phyloP scores from a whole-genome alignment of 1,139 yeast species.

The Eremothecium sinecaudum region DNA sequence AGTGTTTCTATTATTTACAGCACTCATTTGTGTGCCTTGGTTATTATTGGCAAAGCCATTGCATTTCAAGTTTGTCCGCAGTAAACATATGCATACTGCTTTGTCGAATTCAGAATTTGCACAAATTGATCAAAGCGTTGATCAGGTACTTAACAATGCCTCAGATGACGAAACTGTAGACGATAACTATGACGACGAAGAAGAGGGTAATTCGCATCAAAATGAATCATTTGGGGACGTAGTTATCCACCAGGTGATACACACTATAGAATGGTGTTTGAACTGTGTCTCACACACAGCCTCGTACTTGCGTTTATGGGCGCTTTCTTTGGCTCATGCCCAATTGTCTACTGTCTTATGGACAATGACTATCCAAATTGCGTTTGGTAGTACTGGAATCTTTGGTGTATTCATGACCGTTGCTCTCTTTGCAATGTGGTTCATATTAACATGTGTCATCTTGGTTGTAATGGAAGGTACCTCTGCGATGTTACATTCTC shows the following conservation, averaged over 20 bases:
- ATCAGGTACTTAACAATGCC: slow-evolving; percentile 20
- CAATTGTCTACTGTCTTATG: slow-evolving; percentile 91
- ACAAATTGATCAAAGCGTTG: slow-evolving; percentile 15
- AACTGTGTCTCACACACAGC: slow-evolving; percentile 98
- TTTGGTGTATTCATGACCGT: slow-evolving; percentile 67
- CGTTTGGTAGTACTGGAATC: slow-evolving; percentile 67
- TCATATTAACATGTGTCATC: slow-evolving; percentile 77
- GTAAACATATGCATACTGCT: slow-evolving; percentile 28
- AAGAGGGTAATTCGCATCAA: slow-evolving; percentile 41
- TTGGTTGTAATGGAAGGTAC: slow-evolving; percentile 98
- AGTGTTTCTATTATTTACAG: slow-evolving; percentile 59
- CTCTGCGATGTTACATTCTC: slow-evolving; percentile 94
- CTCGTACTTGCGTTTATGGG: slow-evolving; percentile 93
- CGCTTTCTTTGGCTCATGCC: slow-evolving; percentile 92
- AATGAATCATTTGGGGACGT: slow-evolving; percentile 78
- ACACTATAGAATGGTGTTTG: slow-evolving; percentile 94
- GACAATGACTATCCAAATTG: slow-evolving; percentile 86
- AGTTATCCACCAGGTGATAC: slow-evolving; percentile 95
- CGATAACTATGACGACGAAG: slow-evolving; percentile 28
- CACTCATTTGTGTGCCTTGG: slow-evolving; percentile 93
- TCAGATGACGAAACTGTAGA: slow-evolving; percentile 15
- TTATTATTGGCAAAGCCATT: slow-evolving; percentile 80
- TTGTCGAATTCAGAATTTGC: slow-evolving; percentile 22
- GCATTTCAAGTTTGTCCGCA: slow-evolving; percentile 42
- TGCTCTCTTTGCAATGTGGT: slow-evolving; percentile 87